Evolutionary conservation across 495 filamentous ascomycete species (phyloP).

Genomic region (Coniosporium apollinis): DNA sequence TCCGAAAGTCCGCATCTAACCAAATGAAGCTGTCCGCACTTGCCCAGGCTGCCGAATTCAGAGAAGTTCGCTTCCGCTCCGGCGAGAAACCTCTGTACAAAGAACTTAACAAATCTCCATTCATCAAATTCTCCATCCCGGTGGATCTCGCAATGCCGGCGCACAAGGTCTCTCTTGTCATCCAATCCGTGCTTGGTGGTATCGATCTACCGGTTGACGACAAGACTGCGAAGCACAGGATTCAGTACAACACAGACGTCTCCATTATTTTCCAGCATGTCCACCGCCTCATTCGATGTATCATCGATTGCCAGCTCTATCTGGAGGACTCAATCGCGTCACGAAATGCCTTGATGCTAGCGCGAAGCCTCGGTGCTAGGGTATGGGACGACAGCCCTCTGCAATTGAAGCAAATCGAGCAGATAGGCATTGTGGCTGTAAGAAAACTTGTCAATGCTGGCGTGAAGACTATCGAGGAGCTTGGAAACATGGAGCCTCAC

Average conservation of each 20-base stretch:
- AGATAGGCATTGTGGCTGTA: constrained; percentile 62
- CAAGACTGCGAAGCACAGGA: constrained; percentile 41
- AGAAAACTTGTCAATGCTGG: constrained; percentile 59
- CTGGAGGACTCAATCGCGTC: constrained; percentile 49
- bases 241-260: constrained; percentile 53
- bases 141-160: constrained; percentile 50
- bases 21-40: constrained; percentile 40
- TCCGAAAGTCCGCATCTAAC: background rate
- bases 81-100: constrained; percentile 64
- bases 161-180: constrained; percentile 78
- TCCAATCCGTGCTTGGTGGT: constrained; percentile 65
- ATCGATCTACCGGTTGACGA: constrained; percentile 53
- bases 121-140: constrained; percentile 64
- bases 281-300: constrained; percentile 60
- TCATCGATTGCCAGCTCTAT: constrained; percentile 66
- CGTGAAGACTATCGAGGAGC: constrained; percentile 51
- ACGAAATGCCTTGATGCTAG: constrained; percentile 59
- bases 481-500: constrained; percentile 48
- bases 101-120: constrained; percentile 58
- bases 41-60: constrained; percentile 62
- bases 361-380: constrained; percentile 57
- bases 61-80: constrained; percentile 55
- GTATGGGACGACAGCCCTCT: constrained; percentile 77
- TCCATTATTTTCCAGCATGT: constrained; percentile 53
- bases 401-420: constrained; percentile 74